A percentile compares a stretch with the other conserved stretches of the same genome.
Conservation (phyloP, 1,284 basidiomycete genomes). For the Apiotrichum gamsii region DNA sequence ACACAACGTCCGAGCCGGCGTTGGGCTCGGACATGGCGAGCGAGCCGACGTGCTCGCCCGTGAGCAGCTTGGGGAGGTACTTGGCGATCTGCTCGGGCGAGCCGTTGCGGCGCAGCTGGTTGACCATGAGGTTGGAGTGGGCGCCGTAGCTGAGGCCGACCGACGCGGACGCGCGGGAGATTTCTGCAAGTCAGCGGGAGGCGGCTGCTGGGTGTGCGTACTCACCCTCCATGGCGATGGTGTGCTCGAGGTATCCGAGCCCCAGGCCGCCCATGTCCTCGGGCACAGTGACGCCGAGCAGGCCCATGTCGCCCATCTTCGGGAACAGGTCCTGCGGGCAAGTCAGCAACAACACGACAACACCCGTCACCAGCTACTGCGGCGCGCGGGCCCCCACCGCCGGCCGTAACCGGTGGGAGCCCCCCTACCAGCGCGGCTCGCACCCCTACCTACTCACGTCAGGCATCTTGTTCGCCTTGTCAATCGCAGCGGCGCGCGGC, state of each 20-base stretch:
- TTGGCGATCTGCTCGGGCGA: constrained; percentile 73
- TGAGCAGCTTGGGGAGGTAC: constrained; percentile 77
- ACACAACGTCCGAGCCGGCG: constrained; percentile 85
- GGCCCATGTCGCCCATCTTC: constrained; percentile 75
- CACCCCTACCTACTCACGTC: constrained; percentile 50
- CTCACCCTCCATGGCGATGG: constrained; percentile 74
- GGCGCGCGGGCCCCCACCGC: too few species aligned
- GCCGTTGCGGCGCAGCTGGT: constrained; percentile 66
- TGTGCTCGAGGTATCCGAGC: constrained; percentile 79
- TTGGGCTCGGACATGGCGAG: constrained; percentile 92
- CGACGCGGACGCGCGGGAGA: constrained; percentile 81
- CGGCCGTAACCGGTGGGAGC: too few species aligned
- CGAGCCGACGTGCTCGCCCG: constrained; percentile 76
- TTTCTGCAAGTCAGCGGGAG: constrained; percentile 46
- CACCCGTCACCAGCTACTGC: too few species aligned
- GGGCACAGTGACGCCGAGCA: constrained; percentile 69
- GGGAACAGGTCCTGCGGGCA: constrained; percentile 82
- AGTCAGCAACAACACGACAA: too few species aligned
- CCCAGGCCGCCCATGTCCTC: constrained; percentile 71
- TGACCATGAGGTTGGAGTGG: constrained; percentile 81
- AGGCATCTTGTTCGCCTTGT: constrained; percentile 73
- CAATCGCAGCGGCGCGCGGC: constrained; percentile 73
- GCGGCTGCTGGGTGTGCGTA: constrained; percentile 16
- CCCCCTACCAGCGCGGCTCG: neutral
- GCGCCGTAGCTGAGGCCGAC: constrained; percentile 86